phyloP scores from a whole-genome alignment of 2,329 filamentous ascomycete species.

The Cytospora piceicola region DNA sequence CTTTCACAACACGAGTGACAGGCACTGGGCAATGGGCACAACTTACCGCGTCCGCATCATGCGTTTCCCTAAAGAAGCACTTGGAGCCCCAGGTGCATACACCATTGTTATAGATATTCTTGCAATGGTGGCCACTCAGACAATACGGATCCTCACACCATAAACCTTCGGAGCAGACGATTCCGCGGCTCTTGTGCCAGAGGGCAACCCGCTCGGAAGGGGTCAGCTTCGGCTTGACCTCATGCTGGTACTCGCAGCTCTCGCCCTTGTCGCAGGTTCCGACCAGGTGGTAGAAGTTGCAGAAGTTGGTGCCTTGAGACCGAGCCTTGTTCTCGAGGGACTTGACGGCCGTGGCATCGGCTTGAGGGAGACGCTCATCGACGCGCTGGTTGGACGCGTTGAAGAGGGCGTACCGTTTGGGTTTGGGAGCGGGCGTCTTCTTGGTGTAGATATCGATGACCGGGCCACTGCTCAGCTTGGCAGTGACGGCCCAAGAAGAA shows the following conservation, averaged over 20 bases:
- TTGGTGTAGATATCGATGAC: slow-evolving; percentile 29
- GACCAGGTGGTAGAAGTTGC: slow-evolving; percentile 28
- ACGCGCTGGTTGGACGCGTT: slow-evolving; percentile 29
- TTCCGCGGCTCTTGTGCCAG: slow-evolving; percentile 30
- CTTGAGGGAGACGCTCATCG: slow-evolving; percentile 24
- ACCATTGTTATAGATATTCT: slow-evolving; percentile 24
- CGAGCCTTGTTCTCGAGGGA: slow-evolving; percentile 25
- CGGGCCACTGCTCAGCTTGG: slow-evolving; percentile 24
- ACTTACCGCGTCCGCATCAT: slow-evolving; percentile 17
- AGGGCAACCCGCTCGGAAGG: slow-evolving; percentile 24
- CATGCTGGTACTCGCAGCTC: slow-evolving; percentile 25
- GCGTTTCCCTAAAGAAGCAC: slow-evolving; percentile 28
- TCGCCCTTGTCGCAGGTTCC: slow-evolving; percentile 23
- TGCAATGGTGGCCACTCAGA: slow-evolving; percentile 30
- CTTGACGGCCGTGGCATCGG: slow-evolving; percentile 13
- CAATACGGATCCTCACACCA: slow-evolving; percentile 26
- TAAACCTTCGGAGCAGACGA: slow-evolving; percentile 19
- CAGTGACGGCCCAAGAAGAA: slow-evolving; percentile 23
- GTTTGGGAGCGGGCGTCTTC: slow-evolving; percentile 14
- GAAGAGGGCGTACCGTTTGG: slow-evolving; percentile 24
- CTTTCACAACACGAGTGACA: background rate
- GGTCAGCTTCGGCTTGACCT: slow-evolving; percentile 12
- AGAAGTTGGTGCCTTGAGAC: slow-evolving; percentile 29
- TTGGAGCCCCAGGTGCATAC: slow-evolving; percentile 22
- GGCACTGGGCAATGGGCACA: background rate